Evolutionary conservation across 345 rosid species (phyloP), one percentile per base, ranked within the genome.

Genomic region (Corchorus olitorius): DNA sequence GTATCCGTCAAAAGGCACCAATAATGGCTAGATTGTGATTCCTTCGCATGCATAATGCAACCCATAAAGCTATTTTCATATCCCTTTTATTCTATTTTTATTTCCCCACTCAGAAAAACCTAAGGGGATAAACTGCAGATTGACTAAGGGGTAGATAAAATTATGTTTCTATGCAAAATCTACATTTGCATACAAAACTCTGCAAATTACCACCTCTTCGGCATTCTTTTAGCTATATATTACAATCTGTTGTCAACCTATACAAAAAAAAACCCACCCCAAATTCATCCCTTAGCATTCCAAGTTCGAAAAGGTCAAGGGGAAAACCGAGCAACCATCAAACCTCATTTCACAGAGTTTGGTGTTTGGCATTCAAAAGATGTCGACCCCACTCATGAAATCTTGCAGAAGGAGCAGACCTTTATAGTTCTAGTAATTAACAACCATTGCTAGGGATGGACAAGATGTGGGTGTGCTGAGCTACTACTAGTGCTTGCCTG

Each of bases 401-500:
- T 64, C 73, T 33, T 75, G 86, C 79, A 74, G 52, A 65, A 81
- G 77, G 80, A 43, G 65, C 68, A 75, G 72, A 16, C 65, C 73
- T 81, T 77, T 27, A 76, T 71, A 65, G 72, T 78, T 85, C 79
- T 75, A 73, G 66, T 75, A 61, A 75, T 77, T 55, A 39, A 75
- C 79, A 69, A 75, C 52, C 79, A 39, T 61, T 76, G 77, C 77
- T 81, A 86, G 55, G 86, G 93, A 76, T 74, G 84, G 78, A 73
- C 59, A 76, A 33, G 80, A 70, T 75, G 82, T 6, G 88, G 84
- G 85, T 81, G 78, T 65, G 75, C 82, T 17, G 91, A 86, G 83
- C 91, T 89, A 83, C 95, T 87, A 68, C 90, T 79, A 78, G 87
- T 80, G 84, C 91, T 88, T 45, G 93, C 91, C 77, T 88, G 93